Evolutionary conservation across 2,329 filamentous ascomycete genomes (phyloP).

Genomic region (Drechslerella coelobrocha): DNA sequence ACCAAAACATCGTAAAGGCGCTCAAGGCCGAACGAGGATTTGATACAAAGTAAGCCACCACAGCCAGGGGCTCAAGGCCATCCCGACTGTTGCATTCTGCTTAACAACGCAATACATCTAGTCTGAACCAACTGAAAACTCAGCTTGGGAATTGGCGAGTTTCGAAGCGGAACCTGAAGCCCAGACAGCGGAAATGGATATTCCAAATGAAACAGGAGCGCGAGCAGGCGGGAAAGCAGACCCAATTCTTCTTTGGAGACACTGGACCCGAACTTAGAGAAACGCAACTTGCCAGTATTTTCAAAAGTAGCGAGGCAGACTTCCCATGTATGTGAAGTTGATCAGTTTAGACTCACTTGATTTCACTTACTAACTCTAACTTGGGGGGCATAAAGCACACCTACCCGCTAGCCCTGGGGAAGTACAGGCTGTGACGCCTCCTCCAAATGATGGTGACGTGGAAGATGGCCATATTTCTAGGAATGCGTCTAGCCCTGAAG

Average conservation of each 20-base stretch:
- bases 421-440: conserved; percentile 20
- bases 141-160: conserved; percentile 31
- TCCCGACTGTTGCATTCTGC: conserved; percentile 9
- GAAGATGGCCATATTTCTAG: not conserved
- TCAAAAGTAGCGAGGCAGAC: not conserved
- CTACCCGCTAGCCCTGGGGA: conserved; percentile 29
- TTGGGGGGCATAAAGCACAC: not conserved
- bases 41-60: conserved; percentile 20
- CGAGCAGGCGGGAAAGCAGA: conserved; percentile 18
- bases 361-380: not conserved
- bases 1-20: conserved; percentile 20
- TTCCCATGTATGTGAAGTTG: conserved; percentile 12
- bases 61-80: not conserved
- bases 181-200: conserved; percentile 40
- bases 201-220: conserved; percentile 13
- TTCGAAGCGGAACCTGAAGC: conserved; percentile 32
- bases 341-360: not conserved
- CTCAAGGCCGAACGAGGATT: conserved; percentile 23
- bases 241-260: conserved; percentile 33
- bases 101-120: conserved; percentile 20
- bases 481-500: not conserved
- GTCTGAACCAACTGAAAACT: conserved; percentile 36
- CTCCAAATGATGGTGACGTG: conserved; percentile 4
- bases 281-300: conserved; percentile 18
- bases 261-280: conserved; percentile 22